A percentile compares a stretch with the other conserved stretches of the same genome.
phyloP scores from a whole-genome alignment of 306 rosid genomes.

The Dryas drummondii region DNA sequence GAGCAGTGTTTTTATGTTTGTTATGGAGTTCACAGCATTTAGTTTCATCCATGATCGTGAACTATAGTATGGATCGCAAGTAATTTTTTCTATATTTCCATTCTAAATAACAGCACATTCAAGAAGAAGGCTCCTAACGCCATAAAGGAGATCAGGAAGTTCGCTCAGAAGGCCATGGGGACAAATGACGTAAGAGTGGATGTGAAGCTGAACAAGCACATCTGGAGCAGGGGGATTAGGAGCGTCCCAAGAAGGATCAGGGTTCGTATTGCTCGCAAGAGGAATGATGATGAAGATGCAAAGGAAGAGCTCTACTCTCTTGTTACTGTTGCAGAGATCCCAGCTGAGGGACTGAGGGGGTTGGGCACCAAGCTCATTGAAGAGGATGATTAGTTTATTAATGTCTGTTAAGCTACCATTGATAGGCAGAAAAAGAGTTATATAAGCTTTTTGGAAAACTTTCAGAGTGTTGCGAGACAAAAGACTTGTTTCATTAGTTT shows the following conservation, averaged over 20 bases:
- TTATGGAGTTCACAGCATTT: not conserved
- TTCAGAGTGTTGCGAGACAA: conserved; percentile 18
- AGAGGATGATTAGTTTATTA: conserved; percentile 65
- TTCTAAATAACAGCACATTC: conserved; percentile 59
- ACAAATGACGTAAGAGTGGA: conserved; percentile 89
- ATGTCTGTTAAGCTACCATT: conserved; percentile 13
- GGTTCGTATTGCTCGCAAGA: conserved; percentile 96
- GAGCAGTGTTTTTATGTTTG: not conserved
- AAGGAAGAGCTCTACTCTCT: conserved; percentile 94
- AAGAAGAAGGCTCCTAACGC: conserved; percentile 98
- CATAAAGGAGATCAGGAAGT: conserved; percentile 90
- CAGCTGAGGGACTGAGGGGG: conserved; percentile 78
- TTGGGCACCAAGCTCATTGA: conserved; percentile 88
- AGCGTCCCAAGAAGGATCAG: conserved; percentile 93
- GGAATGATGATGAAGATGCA: conserved; percentile 96
- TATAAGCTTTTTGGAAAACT: conserved; percentile 19
- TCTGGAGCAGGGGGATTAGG: conserved; percentile 95
- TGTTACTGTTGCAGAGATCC: conserved; percentile 83
- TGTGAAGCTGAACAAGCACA: conserved; percentile 82
- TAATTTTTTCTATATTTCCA: not conserved
- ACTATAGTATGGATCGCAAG: not conserved
- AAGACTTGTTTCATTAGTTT: conserved; percentile 22
- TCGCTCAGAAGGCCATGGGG: conserved; percentile 91
- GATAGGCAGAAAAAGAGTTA: conserved; percentile 13
- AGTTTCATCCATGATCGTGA: not conserved